Evolutionary conservation across 202 grass and related monocot genomes (phyloP).

Genomic region (Eragrostis tef): DNA sequence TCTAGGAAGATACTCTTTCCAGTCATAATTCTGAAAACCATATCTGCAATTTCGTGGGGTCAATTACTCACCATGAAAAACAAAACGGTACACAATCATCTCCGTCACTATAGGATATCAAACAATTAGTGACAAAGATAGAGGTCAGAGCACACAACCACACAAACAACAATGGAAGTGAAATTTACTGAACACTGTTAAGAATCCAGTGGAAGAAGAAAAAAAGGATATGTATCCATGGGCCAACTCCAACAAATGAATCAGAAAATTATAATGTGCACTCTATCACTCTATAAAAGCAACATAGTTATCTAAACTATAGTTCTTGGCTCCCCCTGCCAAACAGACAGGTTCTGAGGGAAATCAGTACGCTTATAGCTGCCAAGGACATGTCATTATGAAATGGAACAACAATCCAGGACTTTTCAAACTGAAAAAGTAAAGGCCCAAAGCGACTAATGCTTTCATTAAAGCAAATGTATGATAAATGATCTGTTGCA

Average conservation of each 20-base stretch:
- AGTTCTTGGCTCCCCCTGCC: not conserved
- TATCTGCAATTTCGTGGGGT: constrained; percentile 58
- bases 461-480: not conserved
- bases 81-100: not conserved
- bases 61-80: constrained; percentile 33
- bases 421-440: not conserved
- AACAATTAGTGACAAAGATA: constrained; percentile 36
- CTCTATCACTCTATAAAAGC: constrained; percentile 20
- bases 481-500: not conserved
- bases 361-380: constrained; percentile 5
- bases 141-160: constrained; percentile 10
- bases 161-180: constrained; percentile 4
- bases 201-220: not conserved
- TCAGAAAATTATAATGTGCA: not conserved
- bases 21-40: constrained; percentile 95
- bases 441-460: constrained; percentile 20
- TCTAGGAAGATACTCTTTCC: constrained; percentile 90
- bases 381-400: constrained; percentile 6
- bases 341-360: constrained; percentile 9
- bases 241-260: constrained; percentile 7
- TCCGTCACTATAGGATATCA: constrained; percentile 1
- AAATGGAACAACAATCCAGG: not conserved
- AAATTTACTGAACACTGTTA: not conserved
- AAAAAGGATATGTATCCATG: constrained; percentile 28
- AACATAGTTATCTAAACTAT: constrained; percentile 16